Base-by-base conservation (phyloP, 139 green algal species). In the Medakamo hakoo region DNA sequence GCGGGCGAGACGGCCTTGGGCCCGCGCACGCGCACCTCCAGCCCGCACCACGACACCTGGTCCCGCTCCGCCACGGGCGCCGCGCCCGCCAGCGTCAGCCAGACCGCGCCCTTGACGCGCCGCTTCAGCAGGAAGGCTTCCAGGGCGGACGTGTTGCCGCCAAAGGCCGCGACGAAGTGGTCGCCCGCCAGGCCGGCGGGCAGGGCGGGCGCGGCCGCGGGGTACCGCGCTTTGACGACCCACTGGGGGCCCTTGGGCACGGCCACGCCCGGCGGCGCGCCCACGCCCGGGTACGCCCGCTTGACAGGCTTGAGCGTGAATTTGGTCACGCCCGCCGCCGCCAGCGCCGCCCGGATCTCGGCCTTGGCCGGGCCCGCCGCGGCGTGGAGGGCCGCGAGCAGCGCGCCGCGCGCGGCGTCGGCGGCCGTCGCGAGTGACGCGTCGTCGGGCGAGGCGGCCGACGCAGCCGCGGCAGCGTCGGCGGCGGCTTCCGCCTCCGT, bases 71-170 rank as follows among this genome's bases (percentile, higher is more conserved):
- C 55, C 19, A 89, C 63, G 22, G 68, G 27, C 3, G 24, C 68
- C 0, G 88, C 72, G 26, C 71, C 69, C 24, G 52, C 55, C 3
- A 98, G 40, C 1, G 63, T 49, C 4, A 96, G 57, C 93, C 93
- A 99, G 64, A 66, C 71, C 9, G 93, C 89, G 3, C 93, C 92
- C 82, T 88, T 95, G 52, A 99, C 60, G 49, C 73, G 71, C 9
- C 93, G 77, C 84, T 98, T 98, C 20, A 99, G 59, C 60, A 90
- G 61, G 40, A 98, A 62, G 2, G 79, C 68, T 85, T 99, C 93
- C 49, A 97, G 76, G 24, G 64, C 58, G 59, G 65, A 84, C 68
- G 89, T 76, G 56, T 83, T 68, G 60, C 72, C 52, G 60, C 86
- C 89, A 57, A 96, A 80, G 16, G 94, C 62, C 21, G 77, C 76